Evolutionary conservation across 805 yeast species (phyloP), one percentile per base, ranked within the genome.

Genomic region (Saturnispora saitoi): DNA sequence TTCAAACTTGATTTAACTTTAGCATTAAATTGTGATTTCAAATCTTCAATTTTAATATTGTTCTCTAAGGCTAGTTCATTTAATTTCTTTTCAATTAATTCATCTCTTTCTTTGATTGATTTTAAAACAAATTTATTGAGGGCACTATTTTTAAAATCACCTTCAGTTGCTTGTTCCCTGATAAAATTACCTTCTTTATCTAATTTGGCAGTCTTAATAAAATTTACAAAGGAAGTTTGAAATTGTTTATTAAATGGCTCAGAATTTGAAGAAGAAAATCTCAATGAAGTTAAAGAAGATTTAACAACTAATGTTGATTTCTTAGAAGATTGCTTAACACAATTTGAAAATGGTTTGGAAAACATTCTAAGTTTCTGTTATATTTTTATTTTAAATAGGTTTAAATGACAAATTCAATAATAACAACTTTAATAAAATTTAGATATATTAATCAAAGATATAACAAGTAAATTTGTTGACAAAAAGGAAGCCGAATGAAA

Each of bases 181-280:
- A 56, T 48, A 32, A 60, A 57, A 41, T 52, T 48, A 32, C 64
- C 65, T 3, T 59, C 49, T 19, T 58, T 55, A 41, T 61, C 60
- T 20, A 56, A 36, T 12, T 59, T 61, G 8, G 51, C 42, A 17
- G 52, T 39, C 28, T 48, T 44, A 20, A 51, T 43, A 15, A 50
- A 48, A 9, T 45, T 32, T 12, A 38, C 46, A 34, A 49, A 53
- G 3, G 49, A 47, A n/a, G 51, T 38, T 22, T 43, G 49, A 17
- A 53, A 49, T 22, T 52, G 47, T 12, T 39, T 46, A 20, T 46
- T 46, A 26, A 46, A 46, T 11, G 48, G 48, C 3, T 26, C 26
- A 12, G 48, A 19, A 8, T 42, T 26, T 20, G 37, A 17, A 19
- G 46, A 14, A 4, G 47, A n/a, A 22, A 37, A 31, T 42, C 44